Evolutionary conservation across 257 asterid genomes (phyloP).

Genomic region (Verbascum thapsus): DNA sequence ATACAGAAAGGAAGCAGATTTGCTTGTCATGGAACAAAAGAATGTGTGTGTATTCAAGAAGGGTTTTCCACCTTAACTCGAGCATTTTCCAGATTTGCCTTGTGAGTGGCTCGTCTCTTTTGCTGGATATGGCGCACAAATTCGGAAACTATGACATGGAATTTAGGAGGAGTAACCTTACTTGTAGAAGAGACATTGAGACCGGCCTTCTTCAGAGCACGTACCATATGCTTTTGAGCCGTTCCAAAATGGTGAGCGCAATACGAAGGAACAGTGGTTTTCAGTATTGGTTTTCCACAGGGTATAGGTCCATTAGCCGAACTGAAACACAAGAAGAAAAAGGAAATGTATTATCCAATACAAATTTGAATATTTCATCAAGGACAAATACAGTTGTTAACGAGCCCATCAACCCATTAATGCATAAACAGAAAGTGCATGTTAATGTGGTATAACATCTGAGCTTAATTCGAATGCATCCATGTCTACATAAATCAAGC

Average conservation of each 20-base stretch:
- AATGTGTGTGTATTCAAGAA: no score
- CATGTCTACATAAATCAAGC: neutral
- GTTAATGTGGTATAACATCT: slow-evolving; percentile 3
- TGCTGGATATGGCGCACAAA: slow-evolving; percentile 70
- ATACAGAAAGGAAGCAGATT: no score
- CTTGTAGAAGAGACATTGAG: slow-evolving; percentile 63
- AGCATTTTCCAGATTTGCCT: slow-evolving; percentile 41
- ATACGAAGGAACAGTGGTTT: slow-evolving; percentile 75
- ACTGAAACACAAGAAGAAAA: slow-evolving; percentile 42
- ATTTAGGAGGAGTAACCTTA: slow-evolving; percentile 83
- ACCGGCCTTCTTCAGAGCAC: slow-evolving; percentile 86
- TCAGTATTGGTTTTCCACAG: slow-evolving; percentile 86
- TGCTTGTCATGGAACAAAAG: no score
- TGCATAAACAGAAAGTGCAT: slow-evolving; percentile 8
- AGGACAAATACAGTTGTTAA: slow-evolving; percentile 9
- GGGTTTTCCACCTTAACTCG: slow-evolving; percentile 51
- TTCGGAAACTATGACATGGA: slow-evolving; percentile 66
- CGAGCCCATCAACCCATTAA: neutral
- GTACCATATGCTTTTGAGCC: slow-evolving; percentile 79
- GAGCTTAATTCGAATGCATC: neutral
- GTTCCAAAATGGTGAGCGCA: slow-evolving; percentile 73
- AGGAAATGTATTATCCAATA: slow-evolving; percentile 9
- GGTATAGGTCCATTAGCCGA: slow-evolving; percentile 82
- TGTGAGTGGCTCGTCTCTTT: slow-evolving; percentile 68
- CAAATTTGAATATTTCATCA: slow-evolving; percentile 13